Base-by-base conservation (phyloP, 257 asterid genomes). In the Ajuga chamaepitys region DNA sequence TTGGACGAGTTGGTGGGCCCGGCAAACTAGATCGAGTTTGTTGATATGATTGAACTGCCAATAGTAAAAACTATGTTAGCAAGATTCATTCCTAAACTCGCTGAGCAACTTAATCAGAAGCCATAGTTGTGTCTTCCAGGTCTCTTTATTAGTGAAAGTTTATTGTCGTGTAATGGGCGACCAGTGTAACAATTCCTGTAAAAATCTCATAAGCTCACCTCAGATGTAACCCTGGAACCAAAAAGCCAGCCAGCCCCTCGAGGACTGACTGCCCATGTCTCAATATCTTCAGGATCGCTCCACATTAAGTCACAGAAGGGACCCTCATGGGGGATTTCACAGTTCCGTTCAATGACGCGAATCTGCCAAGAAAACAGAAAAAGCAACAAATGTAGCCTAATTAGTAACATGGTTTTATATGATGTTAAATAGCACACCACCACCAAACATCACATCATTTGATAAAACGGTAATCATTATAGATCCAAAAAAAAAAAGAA, bases 201-300 rank as follows among this genome's bases (percentile, higher is more conserved):
- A 24, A 24, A 40, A 40, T 40, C 3, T 37, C 60, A 30, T 74
- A 35, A 26, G 38, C 76, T 71, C 70, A 86, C 99, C 95, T 94
- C 99, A 74, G 96, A 66, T 53, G 99, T 94, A 53, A 93, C 99
- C 80, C 97, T 80, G 61, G 99, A 94, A 18, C 99, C 97, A 79
- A 90, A 94, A 58, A 94, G 95, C 99, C 99, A 94, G 62, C 99
- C 99, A 64, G 99, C 99, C 65, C 99, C 99, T 65, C 99, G 87
- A 17, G 99, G 99, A 77, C 99, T 94, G 35, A 94, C 99, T 30
- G 99, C 96, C 99, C 99, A 94, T 28, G 97, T 94, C 78, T 94
- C 99, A 62, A 94, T 94, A 71, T 94, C 99, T 83, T 94, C 99
- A 41, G 99, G 99, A 70, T 94, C 99, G 83, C 99, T 94, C 99